These are phyloP conservation scores for Dorcoceras hygrometricum DNA, from an alignment of 257 asterid species.

Conservation along the genomic window DNA sequence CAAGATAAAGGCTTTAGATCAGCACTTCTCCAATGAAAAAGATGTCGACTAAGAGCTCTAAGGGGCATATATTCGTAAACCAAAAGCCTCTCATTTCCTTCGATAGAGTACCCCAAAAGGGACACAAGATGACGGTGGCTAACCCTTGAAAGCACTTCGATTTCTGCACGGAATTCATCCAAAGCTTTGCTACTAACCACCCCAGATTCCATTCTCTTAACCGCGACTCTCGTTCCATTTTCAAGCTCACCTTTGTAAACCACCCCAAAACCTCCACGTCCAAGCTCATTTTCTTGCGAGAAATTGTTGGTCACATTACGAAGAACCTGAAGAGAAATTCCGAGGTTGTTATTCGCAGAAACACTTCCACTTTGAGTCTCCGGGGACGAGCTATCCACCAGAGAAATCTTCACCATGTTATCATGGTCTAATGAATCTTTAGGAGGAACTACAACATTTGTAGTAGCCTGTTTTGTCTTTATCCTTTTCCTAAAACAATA, in stretches of 20 bases:
- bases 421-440: slow-evolving; percentile 35
- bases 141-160: slow-evolving; percentile 67
- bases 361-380: slow-evolving; percentile 25
- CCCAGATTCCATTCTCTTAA: slow-evolving; percentile 70
- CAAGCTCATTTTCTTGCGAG: slow-evolving; percentile 61
- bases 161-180: slow-evolving; percentile 77
- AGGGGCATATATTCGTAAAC: slow-evolving; percentile 77
- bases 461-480: slow-evolving; percentile 14
- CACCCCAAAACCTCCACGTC: slow-evolving; percentile 80
- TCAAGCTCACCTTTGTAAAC: slow-evolving; percentile 66
- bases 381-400: slow-evolving; percentile 28
- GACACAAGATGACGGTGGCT: slow-evolving; percentile 76
- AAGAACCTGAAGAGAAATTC: slow-evolving; percentile 46
- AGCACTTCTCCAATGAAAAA: slow-evolving; percentile 56
- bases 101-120: slow-evolving; percentile 59
- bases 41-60: slow-evolving; percentile 74
- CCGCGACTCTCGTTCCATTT: slow-evolving; percentile 59
- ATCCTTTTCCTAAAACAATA: slow-evolving; percentile 38
- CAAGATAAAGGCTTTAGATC: slow-evolving; percentile 59
- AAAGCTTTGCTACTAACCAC: slow-evolving; percentile 43
- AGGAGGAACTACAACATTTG: slow-evolving; percentile 38
- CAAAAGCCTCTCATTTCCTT: slow-evolving; percentile 67
- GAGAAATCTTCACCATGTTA: slow-evolving; percentile 37
- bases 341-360: slow-evolving; percentile 27
- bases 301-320: slow-evolving; percentile 53